Evolutionary conservation across 441 rosid species (phyloP), one percentile per base, ranked within the genome.

Genomic region (Populus hybrid): DNA sequence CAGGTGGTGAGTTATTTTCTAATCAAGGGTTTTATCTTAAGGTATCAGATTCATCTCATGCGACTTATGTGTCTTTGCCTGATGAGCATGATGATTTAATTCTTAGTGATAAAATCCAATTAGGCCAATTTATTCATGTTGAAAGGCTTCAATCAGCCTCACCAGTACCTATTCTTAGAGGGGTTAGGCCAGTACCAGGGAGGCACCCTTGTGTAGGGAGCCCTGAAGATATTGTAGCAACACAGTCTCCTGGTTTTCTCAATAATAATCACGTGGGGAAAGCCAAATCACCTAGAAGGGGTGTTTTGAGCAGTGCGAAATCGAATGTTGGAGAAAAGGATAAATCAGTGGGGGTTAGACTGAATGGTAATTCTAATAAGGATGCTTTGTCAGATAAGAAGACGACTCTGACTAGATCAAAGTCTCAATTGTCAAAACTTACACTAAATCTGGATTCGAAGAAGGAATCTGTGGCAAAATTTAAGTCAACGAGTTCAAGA

Each of bases 1-100:
- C 99, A 10, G 98, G 98, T 30, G 95, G 97, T 21, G 99, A 94
- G 86, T 88, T 96, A 0, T 96, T 94, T 77, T 78, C 96, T 5
- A 94, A 94, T 77, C 92, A 96, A 66, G 99, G 99, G 6, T 96
- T 96, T 80, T 93, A 91, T 82, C 91, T 96, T 26, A 96, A 90
- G 90, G 98, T 96, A 77, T 96, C 99, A 35, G 99, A 96, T 91
- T 96, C 99, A 2, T 96, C 98, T 46, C 99, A 93, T 79, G 99
- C 99, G 12, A 94, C 98, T 40, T 96, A 92, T 68, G 98, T 93
- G 6, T 94, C 98, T 78, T 87, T 97, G 26, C 95, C 98, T 80
- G 95, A 94, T 80, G 95, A 94, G 70, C 98, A 93, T 70, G 91
- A 92, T 85, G 99, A 97, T 86, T 85, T 94, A 74, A 93, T 97